Evolutionary conservation across 2,329 filamentous ascomycete genomes (phyloP), one percentile per base, ranked within the genome.

Genomic region (Diplodia corticola): DNA sequence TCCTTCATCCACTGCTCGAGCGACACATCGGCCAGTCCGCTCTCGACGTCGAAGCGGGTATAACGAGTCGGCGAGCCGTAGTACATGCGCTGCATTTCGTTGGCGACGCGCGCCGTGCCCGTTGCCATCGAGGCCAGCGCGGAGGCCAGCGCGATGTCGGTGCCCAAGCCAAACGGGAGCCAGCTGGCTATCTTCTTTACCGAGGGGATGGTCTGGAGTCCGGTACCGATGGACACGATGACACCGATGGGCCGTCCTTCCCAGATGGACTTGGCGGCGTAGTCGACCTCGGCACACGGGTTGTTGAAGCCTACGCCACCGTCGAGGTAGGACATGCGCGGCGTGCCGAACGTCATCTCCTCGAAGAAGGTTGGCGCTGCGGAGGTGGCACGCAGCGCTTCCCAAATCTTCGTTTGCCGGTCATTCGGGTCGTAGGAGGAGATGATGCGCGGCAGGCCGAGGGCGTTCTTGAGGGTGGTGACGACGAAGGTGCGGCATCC

Each of bases 1-100:
- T 78, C 75, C 57, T 75, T 75, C 76, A 78, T 78, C 76, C 77
- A 79, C 67, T 79, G 75, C 69, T 79, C 77, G 5, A 79, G 73
- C 15, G 70, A 74, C 28, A 78, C 70, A 49, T 79, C 74, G 30
- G 73, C 76, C 22, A 79, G 73, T 4, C 77, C 77, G n/a, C 75
- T 73, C 64, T 79, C 76, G 2, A 79, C 77, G 64, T 79, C 76
- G 68, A 78, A 78, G 35, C 77, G 76, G 69, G 73, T 77, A 69
- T 79, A 78, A 4, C 68, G 70, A 1, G 76, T 79, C n/a, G 70
- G 70, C 0, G 70, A 72, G 66, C 74, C 73, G 70, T 73, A 75
- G 70, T 78, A 78, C 76, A 77, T 78, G 50, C 77, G 73, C 64
- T 77, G 74, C 75, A 79, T 76, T 65, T 79, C 77, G 67, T 79